Conservation (phyloP, 495 filamentous ascomycete species). For the Jackrogersella multiformis region DNA sequence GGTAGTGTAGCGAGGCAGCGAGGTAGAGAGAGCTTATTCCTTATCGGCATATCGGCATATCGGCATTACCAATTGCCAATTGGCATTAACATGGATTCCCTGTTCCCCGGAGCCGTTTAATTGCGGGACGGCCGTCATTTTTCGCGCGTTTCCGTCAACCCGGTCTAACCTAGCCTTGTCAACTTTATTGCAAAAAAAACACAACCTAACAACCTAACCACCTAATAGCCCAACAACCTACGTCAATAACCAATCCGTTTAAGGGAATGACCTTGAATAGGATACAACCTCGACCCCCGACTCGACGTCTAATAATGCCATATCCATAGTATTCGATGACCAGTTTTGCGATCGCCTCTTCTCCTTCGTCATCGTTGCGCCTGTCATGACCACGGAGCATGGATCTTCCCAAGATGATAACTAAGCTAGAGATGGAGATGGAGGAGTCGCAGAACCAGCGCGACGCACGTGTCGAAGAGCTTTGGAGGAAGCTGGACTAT, state of each 20-base stretch:
- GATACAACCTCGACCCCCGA: constrained; percentile 18
- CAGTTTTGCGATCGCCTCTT: constrained; percentile 40
- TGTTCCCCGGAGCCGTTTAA: constrained; percentile 31
- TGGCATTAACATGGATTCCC: constrained; percentile 35
- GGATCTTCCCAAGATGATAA: constrained; percentile 55
- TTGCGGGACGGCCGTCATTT: constrained; percentile 39
- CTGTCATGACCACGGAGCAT: constrained; percentile 53
- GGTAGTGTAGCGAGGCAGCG: too few species aligned
- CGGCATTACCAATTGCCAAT: constrained; percentile 8
- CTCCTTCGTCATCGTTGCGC: constrained; percentile 27
- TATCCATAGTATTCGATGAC: constrained; percentile 43
- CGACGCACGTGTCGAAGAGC: constrained; percentile 77
- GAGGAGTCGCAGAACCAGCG: constrained; percentile 74
- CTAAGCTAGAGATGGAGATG: constrained; percentile 55
- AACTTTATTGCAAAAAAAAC: constrained; percentile 17
- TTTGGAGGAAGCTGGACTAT: constrained; percentile 84
- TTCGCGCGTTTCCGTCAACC: constrained; percentile 37
- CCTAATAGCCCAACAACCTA: constrained; percentile 31
- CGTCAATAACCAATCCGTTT: constrained; percentile 20
- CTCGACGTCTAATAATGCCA: constrained; percentile 45
- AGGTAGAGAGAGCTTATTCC: too few species aligned
- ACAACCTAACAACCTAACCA: too few species aligned
- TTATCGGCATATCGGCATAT: constrained; percentile 11
- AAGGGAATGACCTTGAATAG: constrained; percentile 36
- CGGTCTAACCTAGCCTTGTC: constrained; percentile 19